Evolutionary conservation across 2,329 filamentous ascomycete species (phyloP).

Genomic region (Exophiala lecanii-corni): DNA sequence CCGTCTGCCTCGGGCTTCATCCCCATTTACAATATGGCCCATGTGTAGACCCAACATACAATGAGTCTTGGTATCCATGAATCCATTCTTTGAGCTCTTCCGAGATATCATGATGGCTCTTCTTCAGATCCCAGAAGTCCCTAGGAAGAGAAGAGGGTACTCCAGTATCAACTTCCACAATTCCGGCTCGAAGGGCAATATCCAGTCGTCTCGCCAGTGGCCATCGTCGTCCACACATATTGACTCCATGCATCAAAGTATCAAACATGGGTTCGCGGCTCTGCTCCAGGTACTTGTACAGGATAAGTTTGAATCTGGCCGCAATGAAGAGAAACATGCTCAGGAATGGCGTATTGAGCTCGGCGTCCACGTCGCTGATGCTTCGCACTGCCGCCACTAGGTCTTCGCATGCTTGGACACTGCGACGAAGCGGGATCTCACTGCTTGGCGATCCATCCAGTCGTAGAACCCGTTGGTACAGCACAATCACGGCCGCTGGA

Average conservation of each 20-base stretch:
- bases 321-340: conserved; percentile 21
- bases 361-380: conserved; percentile 25
- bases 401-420: conserved; percentile 23
- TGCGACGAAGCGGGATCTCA: conserved; percentile 19
- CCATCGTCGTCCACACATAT: conserved; percentile 27
- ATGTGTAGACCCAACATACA: conserved; percentile 19
- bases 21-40: conserved; percentile 21
- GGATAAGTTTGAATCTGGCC: conserved; percentile 21
- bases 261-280: conserved; percentile 22
- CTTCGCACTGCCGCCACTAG: conserved; percentile 19
- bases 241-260: conserved; percentile 26
- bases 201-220: conserved; percentile 22
- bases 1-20: no score
- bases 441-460: conserved; percentile 6
- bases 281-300: conserved; percentile 14
- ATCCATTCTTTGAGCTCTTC: conserved; percentile 25
- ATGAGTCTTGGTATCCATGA: conserved; percentile 14
- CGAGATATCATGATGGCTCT: conserved; percentile 23
- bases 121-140: conserved; percentile 18
- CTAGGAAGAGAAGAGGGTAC: conserved; percentile 2
- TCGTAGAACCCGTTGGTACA: conserved; percentile 22
- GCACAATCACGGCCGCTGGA: conserved; percentile 22
- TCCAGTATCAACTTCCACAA: conserved; percentile 21
- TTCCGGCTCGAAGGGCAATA: conserved; percentile 23
- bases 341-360: conserved; percentile 24